Conservation (phyloP, 805 yeast species). For the Metschnikowia orientalis region DNA sequence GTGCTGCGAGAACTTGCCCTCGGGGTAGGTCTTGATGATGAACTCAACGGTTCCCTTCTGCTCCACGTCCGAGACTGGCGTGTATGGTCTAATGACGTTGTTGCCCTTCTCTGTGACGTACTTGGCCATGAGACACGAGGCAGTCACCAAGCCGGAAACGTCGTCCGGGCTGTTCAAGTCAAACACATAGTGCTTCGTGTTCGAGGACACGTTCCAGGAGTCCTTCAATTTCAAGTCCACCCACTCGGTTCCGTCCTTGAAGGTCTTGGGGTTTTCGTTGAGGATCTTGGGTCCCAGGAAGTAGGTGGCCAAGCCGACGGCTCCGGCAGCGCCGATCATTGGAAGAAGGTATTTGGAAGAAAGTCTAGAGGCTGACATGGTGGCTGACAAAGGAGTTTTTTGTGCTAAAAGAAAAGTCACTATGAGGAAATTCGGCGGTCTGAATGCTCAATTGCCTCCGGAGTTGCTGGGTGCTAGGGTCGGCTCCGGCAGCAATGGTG, state of each 20-base stretch:
- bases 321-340: slow-evolving; percentile 30
- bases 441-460: no score
- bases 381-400: not conserved
- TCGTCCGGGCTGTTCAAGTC: slow-evolving; percentile 63
- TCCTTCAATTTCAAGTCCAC: slow-evolving; percentile 58
- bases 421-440: not conserved
- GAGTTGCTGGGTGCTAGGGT: no score
- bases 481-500: no score
- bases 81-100: slow-evolving; percentile 82
- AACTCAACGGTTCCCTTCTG: slow-evolving; percentile 73
- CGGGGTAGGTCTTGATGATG: slow-evolving; percentile 77
- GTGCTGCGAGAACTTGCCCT: slow-evolving; percentile 80
- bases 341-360: slow-evolving; percentile 28
- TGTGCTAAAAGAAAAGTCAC: not conserved
- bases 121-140: slow-evolving; percentile 79
- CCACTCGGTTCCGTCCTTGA: slow-evolving; percentile 67
- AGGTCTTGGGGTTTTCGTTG: slow-evolving; percentile 43
- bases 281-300: slow-evolving; percentile 23
- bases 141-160: slow-evolving; percentile 70
- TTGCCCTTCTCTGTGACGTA: slow-evolving; percentile 78
- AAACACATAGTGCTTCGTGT: slow-evolving; percentile 67
- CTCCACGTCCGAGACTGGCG: slow-evolving; percentile 74
- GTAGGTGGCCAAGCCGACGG: slow-evolving; percentile 31
- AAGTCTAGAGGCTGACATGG: slow-evolving; percentile 22
- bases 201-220: slow-evolving; percentile 48